phyloP scores from a whole-genome alignment of 805 yeast species.

The Metschnikowia henanensis region DNA sequence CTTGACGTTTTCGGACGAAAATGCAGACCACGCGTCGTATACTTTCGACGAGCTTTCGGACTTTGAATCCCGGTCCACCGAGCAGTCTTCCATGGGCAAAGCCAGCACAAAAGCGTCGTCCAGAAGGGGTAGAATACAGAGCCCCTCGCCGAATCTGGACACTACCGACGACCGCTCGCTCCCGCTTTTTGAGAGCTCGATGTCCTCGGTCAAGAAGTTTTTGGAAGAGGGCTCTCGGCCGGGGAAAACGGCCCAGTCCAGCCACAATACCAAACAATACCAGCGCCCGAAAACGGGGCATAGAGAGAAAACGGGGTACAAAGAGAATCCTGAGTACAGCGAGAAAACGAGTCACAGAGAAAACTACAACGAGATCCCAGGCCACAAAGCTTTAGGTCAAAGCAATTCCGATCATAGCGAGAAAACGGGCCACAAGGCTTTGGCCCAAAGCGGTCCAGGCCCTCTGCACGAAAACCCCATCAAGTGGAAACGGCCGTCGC shows the following conservation, averaged over 20 bases:
- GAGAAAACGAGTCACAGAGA: background rate
- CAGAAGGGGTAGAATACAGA: background rate
- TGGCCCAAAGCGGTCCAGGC: too few species aligned
- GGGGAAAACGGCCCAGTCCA: background rate
- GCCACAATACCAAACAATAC: too few species aligned
- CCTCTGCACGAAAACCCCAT: constrained; percentile 19
- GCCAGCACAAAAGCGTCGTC: background rate
- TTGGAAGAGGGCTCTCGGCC: background rate
- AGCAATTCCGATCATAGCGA: background rate
- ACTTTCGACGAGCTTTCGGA: constrained; percentile 34
- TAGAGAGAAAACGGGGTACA: background rate
- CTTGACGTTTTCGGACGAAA: background rate
- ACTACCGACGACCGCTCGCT: background rate
- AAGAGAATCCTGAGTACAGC: background rate
- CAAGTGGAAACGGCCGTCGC: constrained; percentile 40
- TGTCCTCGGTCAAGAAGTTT: constrained; percentile 16
- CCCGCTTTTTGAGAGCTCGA: constrained; percentile 12
- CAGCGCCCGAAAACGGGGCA: too few species aligned
- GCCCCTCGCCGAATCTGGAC: constrained; percentile 9
- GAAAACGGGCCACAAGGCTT: background rate
- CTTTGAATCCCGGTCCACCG: constrained; percentile 7
- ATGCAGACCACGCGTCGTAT: constrained; percentile 19
- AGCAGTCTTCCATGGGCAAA: constrained; percentile 4
- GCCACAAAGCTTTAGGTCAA: too few species aligned
- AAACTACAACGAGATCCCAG: too few species aligned